A percentile compares a stretch with the other conserved stretches of the same genome.
These are phyloP conservation scores for Pyricularia pennisetigena DNA, from an alignment of 2,329 filamentous ascomycete genomes.

Conservation along the genomic window DNA sequence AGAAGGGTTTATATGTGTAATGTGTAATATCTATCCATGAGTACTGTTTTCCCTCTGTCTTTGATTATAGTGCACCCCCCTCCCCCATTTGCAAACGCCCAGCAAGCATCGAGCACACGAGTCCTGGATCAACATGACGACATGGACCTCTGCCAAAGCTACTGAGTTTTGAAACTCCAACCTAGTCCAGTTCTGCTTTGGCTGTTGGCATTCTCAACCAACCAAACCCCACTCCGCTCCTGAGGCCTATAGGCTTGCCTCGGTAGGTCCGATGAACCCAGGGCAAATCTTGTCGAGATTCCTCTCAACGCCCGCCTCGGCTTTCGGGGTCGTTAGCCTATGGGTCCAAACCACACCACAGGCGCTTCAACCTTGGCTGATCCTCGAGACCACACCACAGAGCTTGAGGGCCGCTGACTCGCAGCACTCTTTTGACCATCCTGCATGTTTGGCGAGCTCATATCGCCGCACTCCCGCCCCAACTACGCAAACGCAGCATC, in stretches of 20 bases:
- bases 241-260: background rate
- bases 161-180: too few relatives aligned
- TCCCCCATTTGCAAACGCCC: background rate
- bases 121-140: background rate
- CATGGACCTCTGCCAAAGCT: background rate
- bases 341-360: background rate
- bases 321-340: background rate
- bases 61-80: background rate
- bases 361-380: background rate
- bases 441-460: background rate
- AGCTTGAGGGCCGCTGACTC: background rate
- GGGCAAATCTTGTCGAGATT: background rate
- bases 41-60: background rate
- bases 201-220: too few relatives aligned
- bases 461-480: background rate
- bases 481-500: conserved; percentile 28
- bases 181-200: too few relatives aligned
- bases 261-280: background rate
- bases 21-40: background rate
- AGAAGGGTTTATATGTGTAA: background rate
- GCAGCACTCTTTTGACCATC: background rate
- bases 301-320: too few relatives aligned
- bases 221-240: too few relatives aligned
- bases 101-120: too few relatives aligned
- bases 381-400: background rate